Evolutionary conservation across 805 yeast genomes (phyloP).

Genomic region (Saturnispora diversa): DNA sequence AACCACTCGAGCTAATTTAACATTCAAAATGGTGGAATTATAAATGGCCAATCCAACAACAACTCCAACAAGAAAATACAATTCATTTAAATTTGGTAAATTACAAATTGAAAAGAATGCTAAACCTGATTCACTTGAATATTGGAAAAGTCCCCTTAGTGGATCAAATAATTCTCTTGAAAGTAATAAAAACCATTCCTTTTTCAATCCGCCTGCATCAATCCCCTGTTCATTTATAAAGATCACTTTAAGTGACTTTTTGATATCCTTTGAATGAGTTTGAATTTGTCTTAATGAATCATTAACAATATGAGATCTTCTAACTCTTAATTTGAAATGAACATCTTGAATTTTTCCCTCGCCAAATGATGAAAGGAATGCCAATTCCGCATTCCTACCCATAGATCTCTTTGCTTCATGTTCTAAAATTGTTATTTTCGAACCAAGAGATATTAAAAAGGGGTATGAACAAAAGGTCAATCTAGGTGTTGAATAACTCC

Average conservation of each 20-base stretch:
- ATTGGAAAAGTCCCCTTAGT: conserved; percentile 54
- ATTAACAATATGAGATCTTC: conserved; percentile 56
- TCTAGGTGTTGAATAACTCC: conserved; percentile 20
- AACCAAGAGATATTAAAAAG: conserved; percentile 69
- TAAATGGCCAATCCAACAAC: conserved; percentile 85
- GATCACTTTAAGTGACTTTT: conserved; percentile 69
- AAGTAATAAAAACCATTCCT: conserved; percentile 85
- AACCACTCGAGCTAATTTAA: conserved; percentile 65
- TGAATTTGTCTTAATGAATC: conserved; percentile 68
- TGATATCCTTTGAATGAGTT: conserved; percentile 48
- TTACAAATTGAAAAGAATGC: conserved; percentile 67
- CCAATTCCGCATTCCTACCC: conserved; percentile 86
- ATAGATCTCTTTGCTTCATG: conserved; percentile 73
- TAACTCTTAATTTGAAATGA: conserved; percentile 56
- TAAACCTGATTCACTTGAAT: conserved; percentile 58
- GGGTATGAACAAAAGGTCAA: conserved; percentile 78
- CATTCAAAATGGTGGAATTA: conserved; percentile 79
- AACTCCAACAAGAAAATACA: conserved; percentile 74
- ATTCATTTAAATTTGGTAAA: conserved; percentile 35
- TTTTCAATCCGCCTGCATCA: conserved; percentile 90
- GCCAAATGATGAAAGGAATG: conserved; percentile 55
- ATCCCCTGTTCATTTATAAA: conserved; percentile 86
- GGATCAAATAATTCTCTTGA: conserved; percentile 65
- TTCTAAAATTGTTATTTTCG: conserved; percentile 72
- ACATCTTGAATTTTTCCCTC: conserved; percentile 53